Evolutionary conservation across 2,329 filamentous ascomycete species (phyloP).

Genomic region (Chrysoporthe puriensis): DNA sequence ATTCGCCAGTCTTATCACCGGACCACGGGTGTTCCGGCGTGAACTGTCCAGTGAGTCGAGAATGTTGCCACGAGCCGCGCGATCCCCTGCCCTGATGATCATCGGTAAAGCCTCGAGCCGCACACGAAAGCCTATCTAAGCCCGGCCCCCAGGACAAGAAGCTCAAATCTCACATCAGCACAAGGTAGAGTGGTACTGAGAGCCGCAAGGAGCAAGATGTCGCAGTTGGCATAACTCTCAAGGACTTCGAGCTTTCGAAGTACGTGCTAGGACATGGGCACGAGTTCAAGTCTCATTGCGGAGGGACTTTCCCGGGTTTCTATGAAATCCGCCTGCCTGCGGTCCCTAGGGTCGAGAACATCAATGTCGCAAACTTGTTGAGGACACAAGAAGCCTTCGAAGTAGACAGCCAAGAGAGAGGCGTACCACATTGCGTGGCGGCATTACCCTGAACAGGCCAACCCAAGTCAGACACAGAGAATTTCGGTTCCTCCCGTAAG

Average conservation of each 20-base stretch:
- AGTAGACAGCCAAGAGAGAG: background rate
- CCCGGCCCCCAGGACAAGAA: background rate
- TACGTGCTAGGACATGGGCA: background rate
- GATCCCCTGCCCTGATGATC: no score
- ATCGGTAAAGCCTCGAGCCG: background rate
- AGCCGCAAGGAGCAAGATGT: background rate
- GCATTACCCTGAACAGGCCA: background rate
- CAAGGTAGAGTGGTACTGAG: background rate
- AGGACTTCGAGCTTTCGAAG: background rate
- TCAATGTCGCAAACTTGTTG: background rate
- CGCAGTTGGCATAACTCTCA: background rate
- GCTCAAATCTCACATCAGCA: conserved; percentile 1
- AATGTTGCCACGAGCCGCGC: no score
- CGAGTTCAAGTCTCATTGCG: background rate
- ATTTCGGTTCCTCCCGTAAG: conserved; percentile 16
- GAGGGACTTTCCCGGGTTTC: background rate
- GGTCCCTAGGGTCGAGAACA: background rate
- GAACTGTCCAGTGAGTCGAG: no score
- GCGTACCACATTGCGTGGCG: background rate
- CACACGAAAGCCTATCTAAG: background rate
- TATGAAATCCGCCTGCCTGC: background rate
- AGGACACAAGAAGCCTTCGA: background rate
- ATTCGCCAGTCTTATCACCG: background rate
- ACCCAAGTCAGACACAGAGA: background rate
- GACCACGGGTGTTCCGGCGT: background rate